Evolutionary conservation across 495 filamentous ascomycete genomes (phyloP).

Genomic region (Aspergillus bertholletiae): DNA sequence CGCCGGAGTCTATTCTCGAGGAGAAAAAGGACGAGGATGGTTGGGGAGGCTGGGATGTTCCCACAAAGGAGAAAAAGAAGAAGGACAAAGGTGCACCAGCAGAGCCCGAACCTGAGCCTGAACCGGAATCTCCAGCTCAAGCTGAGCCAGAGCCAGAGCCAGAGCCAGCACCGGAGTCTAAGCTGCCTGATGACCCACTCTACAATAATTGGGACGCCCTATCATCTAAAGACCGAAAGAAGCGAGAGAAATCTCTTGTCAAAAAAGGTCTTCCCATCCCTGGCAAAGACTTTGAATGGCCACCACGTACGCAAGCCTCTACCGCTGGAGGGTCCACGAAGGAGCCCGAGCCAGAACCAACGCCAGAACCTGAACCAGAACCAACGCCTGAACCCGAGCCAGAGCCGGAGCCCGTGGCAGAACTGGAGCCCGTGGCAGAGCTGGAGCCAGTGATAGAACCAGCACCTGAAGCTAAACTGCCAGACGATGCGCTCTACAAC

Average conservation of each 20-base stretch:
- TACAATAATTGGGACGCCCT: constrained; percentile 17
- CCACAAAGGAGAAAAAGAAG: constrained; percentile 18
- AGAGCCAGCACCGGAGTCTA: constrained; percentile 24
- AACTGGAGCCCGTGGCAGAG: constrained; percentile 14
- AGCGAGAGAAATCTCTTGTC: background rate
- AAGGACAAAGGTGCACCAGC: constrained; percentile 9
- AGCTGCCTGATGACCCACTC: constrained; percentile 10
- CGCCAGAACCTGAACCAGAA: constrained; percentile 24
- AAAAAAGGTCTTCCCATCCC: constrained; percentile 15
- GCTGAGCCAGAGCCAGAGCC: constrained; percentile 26
- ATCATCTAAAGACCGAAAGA: constrained; percentile 18
- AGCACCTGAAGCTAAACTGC: constrained; percentile 26
- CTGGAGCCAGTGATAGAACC: constrained; percentile 18
- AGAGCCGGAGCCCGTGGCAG: constrained; percentile 16
- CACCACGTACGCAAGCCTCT: constrained; percentile 6
- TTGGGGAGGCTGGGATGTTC: constrained; percentile 13
- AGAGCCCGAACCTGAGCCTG: constrained; percentile 1
- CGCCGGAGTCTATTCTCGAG: constrained; percentile 18
- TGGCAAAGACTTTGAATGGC: constrained; percentile 26
- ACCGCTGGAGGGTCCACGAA: background rate
- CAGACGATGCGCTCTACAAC: constrained; percentile 36
- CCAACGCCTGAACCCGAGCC: constrained; percentile 6
- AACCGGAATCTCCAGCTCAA: constrained; percentile 17
- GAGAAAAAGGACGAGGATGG: constrained; percentile 16
- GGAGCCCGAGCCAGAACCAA: constrained; percentile 21